These are phyloP conservation scores for Suhomyces terraborum DNA, from an alignment of 1,139 yeast species.

Conservation along the genomic window DNA sequence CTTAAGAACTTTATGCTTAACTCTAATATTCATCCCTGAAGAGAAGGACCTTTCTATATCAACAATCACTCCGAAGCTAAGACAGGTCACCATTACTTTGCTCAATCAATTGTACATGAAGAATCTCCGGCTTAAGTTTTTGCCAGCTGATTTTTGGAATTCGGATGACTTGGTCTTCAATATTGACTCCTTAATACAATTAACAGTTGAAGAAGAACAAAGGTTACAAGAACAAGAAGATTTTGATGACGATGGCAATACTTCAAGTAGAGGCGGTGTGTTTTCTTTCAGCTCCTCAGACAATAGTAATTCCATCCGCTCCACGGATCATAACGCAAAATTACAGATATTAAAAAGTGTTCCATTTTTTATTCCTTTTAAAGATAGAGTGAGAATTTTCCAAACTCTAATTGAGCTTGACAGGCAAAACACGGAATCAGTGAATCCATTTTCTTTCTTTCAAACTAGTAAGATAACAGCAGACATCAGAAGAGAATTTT, in stretches of 20 bases:
- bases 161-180: conserved; percentile 32
- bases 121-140: conserved; percentile 64
- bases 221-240: conserved; percentile 20
- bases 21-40: conserved; percentile 49
- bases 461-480: conserved; percentile 40
- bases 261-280: background rate
- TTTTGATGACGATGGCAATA: conserved; percentile 6
- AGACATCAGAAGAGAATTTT: conserved; percentile 63
- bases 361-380: conserved; percentile 82
- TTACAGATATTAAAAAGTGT: conserved; percentile 58
- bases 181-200: conserved; percentile 32
- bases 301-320: background rate
- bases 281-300: background rate
- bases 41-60: conserved; percentile 19
- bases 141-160: conserved; percentile 61
- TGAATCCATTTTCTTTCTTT: conserved; percentile 20
- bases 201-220: conserved; percentile 44
- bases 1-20: conserved; percentile 56
- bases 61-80: conserved; percentile 22
- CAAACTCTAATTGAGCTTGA: conserved; percentile 64
- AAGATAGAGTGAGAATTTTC: conserved; percentile 70
- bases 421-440: conserved; percentile 27
- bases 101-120: conserved; percentile 70
- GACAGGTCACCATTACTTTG: conserved; percentile 49
- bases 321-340: conserved; percentile 19